phyloP scores from a whole-genome alignment of 176 grass and related monocot genomes.

The Ampelocalamus luodianensis region DNA sequence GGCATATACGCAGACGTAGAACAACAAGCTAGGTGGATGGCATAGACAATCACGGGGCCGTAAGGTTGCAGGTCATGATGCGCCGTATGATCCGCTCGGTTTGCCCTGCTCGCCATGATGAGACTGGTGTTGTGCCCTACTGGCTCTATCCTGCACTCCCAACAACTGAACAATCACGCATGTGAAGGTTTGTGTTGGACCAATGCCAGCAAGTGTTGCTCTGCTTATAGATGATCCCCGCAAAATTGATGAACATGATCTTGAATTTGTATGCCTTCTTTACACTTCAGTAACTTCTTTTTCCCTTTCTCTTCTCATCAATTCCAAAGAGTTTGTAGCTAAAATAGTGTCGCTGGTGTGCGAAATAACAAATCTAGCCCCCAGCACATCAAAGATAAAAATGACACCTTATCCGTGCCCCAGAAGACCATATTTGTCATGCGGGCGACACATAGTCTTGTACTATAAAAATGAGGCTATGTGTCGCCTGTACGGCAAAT shows the following conservation, averaged over 20 bases:
- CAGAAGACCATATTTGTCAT: too few species aligned
- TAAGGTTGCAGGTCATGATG: conserved; percentile 43
- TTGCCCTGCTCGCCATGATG: conserved; percentile 40
- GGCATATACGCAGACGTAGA: not conserved
- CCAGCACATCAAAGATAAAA: too few species aligned
- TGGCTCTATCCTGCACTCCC: conserved; percentile 12
- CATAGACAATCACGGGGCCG: not conserved
- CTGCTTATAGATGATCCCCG: not conserved
- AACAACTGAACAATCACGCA: not conserved
- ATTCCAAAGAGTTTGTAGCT: not conserved
- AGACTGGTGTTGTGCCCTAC: conserved; percentile 3
- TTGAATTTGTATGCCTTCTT: not conserved
- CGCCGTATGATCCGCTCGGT: conserved; percentile 51
- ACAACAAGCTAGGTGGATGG: not conserved
- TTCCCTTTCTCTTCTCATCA: not conserved
- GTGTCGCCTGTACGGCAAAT: too few species aligned
- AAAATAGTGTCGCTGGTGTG: too few species aligned
- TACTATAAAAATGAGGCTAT: too few species aligned
- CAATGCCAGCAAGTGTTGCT: not conserved
- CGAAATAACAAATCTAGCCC: too few species aligned
- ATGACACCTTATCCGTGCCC: too few species aligned
- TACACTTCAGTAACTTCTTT: not conserved
- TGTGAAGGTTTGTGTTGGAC: not conserved
- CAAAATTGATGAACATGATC: not conserved
- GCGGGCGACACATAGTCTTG: too few species aligned